Evolutionary conservation across 805 yeast species (phyloP).

Genomic region (Myxozyma neotropica): DNA sequence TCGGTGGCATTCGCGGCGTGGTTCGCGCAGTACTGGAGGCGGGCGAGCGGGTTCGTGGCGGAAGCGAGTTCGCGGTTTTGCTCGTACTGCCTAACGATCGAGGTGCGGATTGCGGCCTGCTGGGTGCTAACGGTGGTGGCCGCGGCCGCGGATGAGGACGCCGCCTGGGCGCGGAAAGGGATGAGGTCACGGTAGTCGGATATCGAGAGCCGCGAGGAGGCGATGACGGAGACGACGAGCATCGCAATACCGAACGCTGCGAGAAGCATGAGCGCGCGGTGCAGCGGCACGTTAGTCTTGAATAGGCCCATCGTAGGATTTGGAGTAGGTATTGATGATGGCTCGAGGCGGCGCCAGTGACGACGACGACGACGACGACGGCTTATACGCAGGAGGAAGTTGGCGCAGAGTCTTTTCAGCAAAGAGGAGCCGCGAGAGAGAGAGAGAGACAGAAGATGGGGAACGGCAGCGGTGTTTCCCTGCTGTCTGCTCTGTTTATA

Average conservation of each 20-base stretch:
- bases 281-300: background rate
- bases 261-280: background rate
- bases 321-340: background rate
- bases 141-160: background rate
- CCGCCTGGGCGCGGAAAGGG: background rate
- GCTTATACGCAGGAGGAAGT: too few relatives aligned
- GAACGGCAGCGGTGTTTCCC: too few relatives aligned
- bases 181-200: background rate
- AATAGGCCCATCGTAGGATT: background rate
- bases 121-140: background rate
- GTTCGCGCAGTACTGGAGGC: slow-evolving; percentile 6
- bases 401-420: too few relatives aligned
- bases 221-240: background rate
- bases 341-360: background rate
- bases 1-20: background rate
- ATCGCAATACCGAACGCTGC: background rate
- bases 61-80: background rate
- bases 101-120: background rate
- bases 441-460: too few relatives aligned
- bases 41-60: background rate
- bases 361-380: too few relatives aligned
- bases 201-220: background rate
- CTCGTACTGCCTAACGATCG: slow-evolving; percentile 14
- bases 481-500: too few relatives aligned
- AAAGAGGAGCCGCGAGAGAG: too few relatives aligned